Conservation (phyloP, 352 stramenopile species). For the Globisporangium nodosum region DNA sequence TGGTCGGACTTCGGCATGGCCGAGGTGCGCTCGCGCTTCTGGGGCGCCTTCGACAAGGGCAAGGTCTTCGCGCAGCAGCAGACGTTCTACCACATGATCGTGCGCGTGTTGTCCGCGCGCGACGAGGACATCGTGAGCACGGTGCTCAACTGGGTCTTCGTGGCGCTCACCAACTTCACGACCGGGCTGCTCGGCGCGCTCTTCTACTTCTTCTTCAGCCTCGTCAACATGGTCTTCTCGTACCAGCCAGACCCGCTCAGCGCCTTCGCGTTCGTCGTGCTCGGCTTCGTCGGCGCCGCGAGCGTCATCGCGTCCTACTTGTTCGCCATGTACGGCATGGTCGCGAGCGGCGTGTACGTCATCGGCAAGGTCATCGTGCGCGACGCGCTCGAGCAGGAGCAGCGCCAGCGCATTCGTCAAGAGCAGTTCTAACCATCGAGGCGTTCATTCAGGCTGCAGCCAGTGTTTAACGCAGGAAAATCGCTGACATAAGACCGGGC, state of each 20-base stretch:
- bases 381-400: conserved; percentile 71
- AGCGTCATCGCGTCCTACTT: conserved; percentile 85
- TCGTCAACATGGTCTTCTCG: conserved; percentile 77
- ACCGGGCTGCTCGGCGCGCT: conserved; percentile 73
- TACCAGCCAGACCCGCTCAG: conserved; percentile 81
- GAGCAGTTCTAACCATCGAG: conserved; percentile 13
- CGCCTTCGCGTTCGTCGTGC: conserved; percentile 62
- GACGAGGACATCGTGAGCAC: conserved; percentile 77
- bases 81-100: conserved; percentile 85
- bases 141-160: conserved; percentile 81
- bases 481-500: neutral
- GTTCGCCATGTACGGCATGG: conserved; percentile 83
- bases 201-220: conserved; percentile 84
- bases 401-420: conserved; percentile 47
- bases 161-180: conserved; percentile 85
- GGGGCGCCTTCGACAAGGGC: conserved; percentile 75
- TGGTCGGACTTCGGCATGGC: conserved; percentile 82
- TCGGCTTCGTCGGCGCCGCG: conserved; percentile 64
- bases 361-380: conserved; percentile 71
- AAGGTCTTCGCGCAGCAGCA: conserved; percentile 85
- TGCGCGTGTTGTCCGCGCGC: conserved; percentile 56
- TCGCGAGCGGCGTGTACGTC: conserved; percentile 73
- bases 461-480: neutral
- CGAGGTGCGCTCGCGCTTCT: conserved; percentile 73
- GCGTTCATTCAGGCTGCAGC: neutral